Evolutionary conservation across 192 early-diverging fungal genomes (phyloP).

Genomic region (Backusella psychrophila): DNA sequence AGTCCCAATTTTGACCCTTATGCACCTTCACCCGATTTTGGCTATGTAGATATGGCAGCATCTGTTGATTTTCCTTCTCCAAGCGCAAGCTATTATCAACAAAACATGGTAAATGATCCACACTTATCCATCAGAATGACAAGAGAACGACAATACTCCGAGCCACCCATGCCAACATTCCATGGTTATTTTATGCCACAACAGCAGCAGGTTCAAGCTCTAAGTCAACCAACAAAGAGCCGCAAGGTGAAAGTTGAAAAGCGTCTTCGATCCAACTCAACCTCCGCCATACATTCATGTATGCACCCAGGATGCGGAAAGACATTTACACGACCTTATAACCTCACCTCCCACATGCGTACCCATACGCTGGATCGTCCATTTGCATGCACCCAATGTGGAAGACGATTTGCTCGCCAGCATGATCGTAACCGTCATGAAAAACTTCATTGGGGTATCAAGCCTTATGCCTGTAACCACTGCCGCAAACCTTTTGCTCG

Average conservation of each 20-base stretch:
- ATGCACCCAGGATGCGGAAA: slow-evolving; percentile 54
- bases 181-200: not conserved
- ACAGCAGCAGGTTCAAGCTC: not conserved
- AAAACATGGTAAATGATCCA: not conserved
- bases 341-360: slow-evolving; percentile 70
- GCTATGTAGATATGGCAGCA: not conserved
- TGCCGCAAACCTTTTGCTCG: slow-evolving; percentile 75
- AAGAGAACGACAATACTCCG: slow-evolving; percentile 11
- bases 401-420: slow-evolving; percentile 78
- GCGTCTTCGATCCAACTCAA: not conserved
- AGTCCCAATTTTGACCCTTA: not conserved
- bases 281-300: slow-evolving; percentile 10
- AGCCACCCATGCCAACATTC: slow-evolving; percentile 13
- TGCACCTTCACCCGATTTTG: not conserved
- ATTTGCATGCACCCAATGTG: slow-evolving; percentile 71
- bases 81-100: not conserved
- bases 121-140: not conserved
- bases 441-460: slow-evolving; percentile 70
- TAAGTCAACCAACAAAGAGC: not conserved
- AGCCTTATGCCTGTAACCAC: slow-evolving; percentile 65
- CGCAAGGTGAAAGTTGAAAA: slow-evolving; percentile 9
- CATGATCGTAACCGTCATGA: slow-evolving; percentile 90
- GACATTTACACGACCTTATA: slow-evolving; percentile 73
- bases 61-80: slow-evolving; percentile 10
- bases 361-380: slow-evolving; percentile 75